phyloP scores from a whole-genome alignment of 2,329 filamentous ascomycete species.

The Thielaviopsis euricoi region DNA sequence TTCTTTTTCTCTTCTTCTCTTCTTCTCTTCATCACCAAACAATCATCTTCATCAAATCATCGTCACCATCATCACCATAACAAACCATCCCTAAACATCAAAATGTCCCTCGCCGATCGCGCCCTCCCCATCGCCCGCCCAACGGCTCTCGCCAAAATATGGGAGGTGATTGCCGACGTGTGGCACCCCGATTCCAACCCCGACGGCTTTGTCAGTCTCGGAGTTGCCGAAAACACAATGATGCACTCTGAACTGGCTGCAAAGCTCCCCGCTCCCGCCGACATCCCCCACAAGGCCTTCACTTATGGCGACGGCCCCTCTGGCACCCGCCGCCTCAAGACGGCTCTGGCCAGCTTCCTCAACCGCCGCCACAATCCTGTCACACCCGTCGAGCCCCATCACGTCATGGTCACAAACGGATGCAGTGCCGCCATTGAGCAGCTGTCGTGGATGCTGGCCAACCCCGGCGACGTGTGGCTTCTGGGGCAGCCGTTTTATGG shows the following conservation, averaged over 20 bases:
- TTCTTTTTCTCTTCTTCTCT: neutral
- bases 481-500: conserved; percentile 31
- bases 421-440: conserved; percentile 26
- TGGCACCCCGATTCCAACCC: conserved; percentile 26
- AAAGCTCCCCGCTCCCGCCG: conserved; percentile 24
- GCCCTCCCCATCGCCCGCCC: conserved; percentile 17
- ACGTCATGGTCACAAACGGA: conserved; percentile 24
- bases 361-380: conserved; percentile 19
- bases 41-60: neutral
- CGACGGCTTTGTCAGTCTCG: conserved; percentile 30
- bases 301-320: conserved; percentile 26
- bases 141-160: conserved; percentile 19
- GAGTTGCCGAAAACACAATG: conserved; percentile 34
- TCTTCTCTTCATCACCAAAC: neutral
- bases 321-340: conserved; percentile 21
- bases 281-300: conserved; percentile 18
- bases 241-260: conserved; percentile 30
- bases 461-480: conserved; percentile 25
- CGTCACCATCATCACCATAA: neutral
- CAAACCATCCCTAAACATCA: no score
- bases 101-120: conserved; percentile 17
- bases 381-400: conserved; percentile 17
- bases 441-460: conserved; percentile 22
- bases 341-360: conserved; percentile 21
- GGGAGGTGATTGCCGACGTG: conserved; percentile 28